Base-by-base conservation (phyloP, 2,329 filamentous ascomycete species). In the Malbranchea cinnamomea region DNA sequence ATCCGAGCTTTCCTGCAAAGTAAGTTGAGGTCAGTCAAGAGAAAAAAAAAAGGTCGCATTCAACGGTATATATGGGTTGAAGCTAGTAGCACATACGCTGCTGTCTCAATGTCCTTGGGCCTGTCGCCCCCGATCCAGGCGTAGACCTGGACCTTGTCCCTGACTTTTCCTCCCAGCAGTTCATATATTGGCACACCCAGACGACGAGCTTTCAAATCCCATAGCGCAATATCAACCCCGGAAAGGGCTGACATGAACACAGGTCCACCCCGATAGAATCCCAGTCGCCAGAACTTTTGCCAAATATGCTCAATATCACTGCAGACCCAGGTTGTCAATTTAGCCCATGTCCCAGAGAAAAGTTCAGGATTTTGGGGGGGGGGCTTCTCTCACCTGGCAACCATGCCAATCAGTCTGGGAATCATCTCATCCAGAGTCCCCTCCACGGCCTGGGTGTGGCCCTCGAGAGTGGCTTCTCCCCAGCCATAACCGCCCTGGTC, bases 281-380 rank as follows among this genome's bases (percentile, higher is more conserved):
- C 70, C 23, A 68, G 59, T 23, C 79, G 66, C 68, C 74, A 84
- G 15, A 70, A 68, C 39, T 67, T 65, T 48, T 83, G 78, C 80
- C 80, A 85, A 34, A 85, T 76, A 38, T 82, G 74, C 46, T 85
- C 79, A 39, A 85, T 84, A 28, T 82, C 71, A 46, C 74, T 79
- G 26, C n/a, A 18, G 18, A 22, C 8, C 32, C 15, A 26, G 27
- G 19, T 21, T 22, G 26, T 22, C 24, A 16, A 17, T 26, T 22
- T 8, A 6, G 10, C n/a, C n/a, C n/a, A n/a, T n/a, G n/a, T n/a
- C 27, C 15, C 11, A 16, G n/a, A n/a, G n/a, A n/a, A n/a, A n/a
- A n/a, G 26, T 18, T 23, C 21, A 21, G 27, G 13, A 10, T 14
- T 7, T 9, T 25, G 15, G 13, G 22, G 9, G 13, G 12, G 5